Evolutionary conservation across 352 stramenopile species (phyloP).

Genomic region (Phytophthora pseudosyringae): DNA sequence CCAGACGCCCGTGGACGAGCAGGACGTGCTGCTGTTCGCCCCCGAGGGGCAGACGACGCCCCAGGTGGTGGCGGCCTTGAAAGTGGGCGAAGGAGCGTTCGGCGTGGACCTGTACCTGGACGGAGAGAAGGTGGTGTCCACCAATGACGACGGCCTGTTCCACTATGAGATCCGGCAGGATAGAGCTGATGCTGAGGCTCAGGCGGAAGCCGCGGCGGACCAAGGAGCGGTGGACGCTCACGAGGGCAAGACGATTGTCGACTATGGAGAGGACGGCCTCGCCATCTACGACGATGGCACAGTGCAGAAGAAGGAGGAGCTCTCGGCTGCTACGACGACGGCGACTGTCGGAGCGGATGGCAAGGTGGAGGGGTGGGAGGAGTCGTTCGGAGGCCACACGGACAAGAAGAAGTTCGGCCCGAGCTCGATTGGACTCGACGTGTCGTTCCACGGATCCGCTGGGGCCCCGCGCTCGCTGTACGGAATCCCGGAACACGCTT

Average conservation of each 20-base stretch:
- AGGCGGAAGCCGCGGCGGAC: constrained; percentile 30
- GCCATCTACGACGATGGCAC: constrained; percentile 97
- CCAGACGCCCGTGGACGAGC: constrained; percentile 24
- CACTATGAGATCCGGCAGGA: constrained; percentile 85
- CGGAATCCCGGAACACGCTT: constrained; percentile 98
- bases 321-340: constrained; percentile 17
- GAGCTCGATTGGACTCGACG: constrained; percentile 96
- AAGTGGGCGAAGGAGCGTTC: constrained; percentile 48
- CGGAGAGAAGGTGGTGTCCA: constrained; percentile 66
- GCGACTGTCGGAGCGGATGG: constrained; percentile 28
- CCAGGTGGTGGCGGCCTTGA: constrained; percentile 58
- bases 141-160: constrained; percentile 72
- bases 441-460: constrained; percentile 89
- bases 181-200: constrained; percentile 41
- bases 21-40: constrained; percentile 47
- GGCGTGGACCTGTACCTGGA: constrained; percentile 74
- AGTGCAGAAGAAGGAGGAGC: constrained; percentile 70
- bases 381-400: constrained; percentile 95
- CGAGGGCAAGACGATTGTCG: constrained; percentile 93
- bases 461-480: constrained; percentile 87
- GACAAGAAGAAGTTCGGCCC: constrained; percentile 87
- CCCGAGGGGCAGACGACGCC: constrained; percentile 18
- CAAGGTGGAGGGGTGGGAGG: constrained; percentile 92
- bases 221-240: constrained; percentile 70
- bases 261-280: constrained; percentile 98